phyloP scores from a whole-genome alignment of 2,329 filamentous ascomycete genomes.

The Aspergillus vadensis region DNA sequence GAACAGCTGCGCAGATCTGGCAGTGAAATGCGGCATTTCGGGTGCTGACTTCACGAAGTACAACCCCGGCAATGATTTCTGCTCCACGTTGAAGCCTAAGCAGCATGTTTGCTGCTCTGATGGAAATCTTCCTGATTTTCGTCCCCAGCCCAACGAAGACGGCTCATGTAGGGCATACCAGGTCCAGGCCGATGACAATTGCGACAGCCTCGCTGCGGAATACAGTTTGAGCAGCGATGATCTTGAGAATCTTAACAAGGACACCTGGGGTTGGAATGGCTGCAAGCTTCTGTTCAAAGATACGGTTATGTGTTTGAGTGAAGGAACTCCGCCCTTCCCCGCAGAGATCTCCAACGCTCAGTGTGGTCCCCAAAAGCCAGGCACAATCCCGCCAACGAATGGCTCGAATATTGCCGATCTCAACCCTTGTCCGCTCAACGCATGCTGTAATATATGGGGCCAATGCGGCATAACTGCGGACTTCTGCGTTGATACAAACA shows the following conservation, averaged over 20 bases:
- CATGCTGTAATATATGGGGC: conserved; percentile 3
- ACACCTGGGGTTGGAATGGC: conserved; percentile 50
- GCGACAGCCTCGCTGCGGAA: conserved; percentile 26
- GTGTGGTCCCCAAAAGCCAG: conserved; percentile 46
- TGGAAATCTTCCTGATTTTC: conserved; percentile 23
- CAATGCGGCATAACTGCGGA: conserved; percentile 47
- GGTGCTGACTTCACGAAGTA: conserved; percentile 15
- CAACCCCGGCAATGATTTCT: conserved; percentile 11
- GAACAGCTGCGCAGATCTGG: conserved; percentile 16
- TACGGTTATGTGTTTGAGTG: conserved; percentile 44
- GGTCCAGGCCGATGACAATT: conserved; percentile 37
- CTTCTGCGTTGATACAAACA: conserved; percentile 42
- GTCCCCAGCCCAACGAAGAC: conserved; percentile 39
- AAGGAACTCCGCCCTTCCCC: conserved; percentile 45
- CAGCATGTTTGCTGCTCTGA: conserved; percentile 30
- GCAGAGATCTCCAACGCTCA: conserved; percentile 39
- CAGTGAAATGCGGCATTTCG: conserved; percentile 17
- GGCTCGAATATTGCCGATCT: background rate
- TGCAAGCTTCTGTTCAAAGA: conserved; percentile 39
- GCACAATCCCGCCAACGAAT: background rate
- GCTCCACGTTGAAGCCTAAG: conserved; percentile 25
- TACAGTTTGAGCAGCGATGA: conserved; percentile 40
- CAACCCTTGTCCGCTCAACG: background rate
- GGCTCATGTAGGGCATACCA: conserved; percentile 43
- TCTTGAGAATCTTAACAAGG: conserved; percentile 44